Evolutionary conservation across 1,284 basidiomycete genomes (phyloP), one percentile per base, ranked within the genome.

Genomic region (Puccinia coronata): DNA sequence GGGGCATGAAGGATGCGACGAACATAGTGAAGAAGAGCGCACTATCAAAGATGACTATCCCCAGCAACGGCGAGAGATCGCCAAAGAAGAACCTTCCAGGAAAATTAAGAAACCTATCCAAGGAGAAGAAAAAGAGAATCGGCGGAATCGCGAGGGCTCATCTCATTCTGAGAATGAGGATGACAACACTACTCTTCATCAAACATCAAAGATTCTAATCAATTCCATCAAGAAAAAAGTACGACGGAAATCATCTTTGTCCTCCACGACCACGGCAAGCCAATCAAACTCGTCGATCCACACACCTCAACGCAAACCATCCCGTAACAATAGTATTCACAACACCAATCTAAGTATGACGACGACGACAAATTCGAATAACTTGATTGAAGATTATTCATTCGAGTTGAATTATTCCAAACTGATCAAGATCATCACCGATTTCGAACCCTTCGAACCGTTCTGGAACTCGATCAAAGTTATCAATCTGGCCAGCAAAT

Each of bases 371-470:
- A 72, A 73, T 43, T 73, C 71, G 12, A 73, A 73, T 28, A 55
- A 73, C 53, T 59, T 73, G n/a, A 55, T 73, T 14, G 49, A 55
- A 4, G 95, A 98, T 84, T 97, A 95, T 85, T 98, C 95, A 39
- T 99, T 99, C 86, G 93, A 91, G 25, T 91, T 98, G 41, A 91
- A 95, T 12, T 93, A 94, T 85, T 96, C 98, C 86, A 90, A 91
- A 65, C 90, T 99, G 2, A 92, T 99, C 1, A 91, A 94, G 86
- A 91, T 94, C 82, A 94, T 99, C 85, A 98, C 96, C 59, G 96
- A 98, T 85, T 91, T 96, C 18, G 92, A 96, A 85, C 95, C 96
- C 0, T 98, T 95, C 87, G 93, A 96, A 85, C 94, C 95, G 23
- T 90, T 94, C 86, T 99, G 96, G 96, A 95, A 98, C 84, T 88